Evolutionary conservation across 352 stramenopile genomes (phyloP).

Genomic region (Peronospora farinosa): DNA sequence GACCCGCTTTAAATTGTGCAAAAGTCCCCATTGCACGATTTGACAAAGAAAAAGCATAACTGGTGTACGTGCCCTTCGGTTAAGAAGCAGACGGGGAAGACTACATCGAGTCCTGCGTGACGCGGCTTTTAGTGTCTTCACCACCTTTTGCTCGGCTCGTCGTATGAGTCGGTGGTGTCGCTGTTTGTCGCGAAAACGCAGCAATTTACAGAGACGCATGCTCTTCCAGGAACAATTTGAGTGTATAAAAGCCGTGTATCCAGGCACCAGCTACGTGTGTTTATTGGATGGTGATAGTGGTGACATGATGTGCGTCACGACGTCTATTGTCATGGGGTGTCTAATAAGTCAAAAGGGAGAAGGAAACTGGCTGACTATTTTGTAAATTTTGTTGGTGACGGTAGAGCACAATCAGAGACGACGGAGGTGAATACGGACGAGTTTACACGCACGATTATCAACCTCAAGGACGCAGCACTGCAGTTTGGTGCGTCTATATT

Average conservation of each 20-base stretch:
- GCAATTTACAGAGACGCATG: slow-evolving; percentile 42
- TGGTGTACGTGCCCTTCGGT: not conserved
- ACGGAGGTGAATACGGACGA: slow-evolving; percentile 67
- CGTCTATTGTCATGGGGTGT: too few relatives aligned
- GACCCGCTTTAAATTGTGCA: slow-evolving; percentile 4
- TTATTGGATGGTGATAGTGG: slow-evolving; percentile 66
- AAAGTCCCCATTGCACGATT: slow-evolving; percentile 20
- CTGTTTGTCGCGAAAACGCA: slow-evolving; percentile 62
- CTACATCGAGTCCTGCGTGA: slow-evolving; percentile 20
- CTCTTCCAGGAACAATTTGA: slow-evolving; percentile 75
- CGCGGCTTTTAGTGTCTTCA: slow-evolving; percentile 11
- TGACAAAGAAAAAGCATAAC: slow-evolving; percentile 17
- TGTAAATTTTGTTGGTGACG: not conserved
- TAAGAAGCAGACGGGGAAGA: slow-evolving; percentile 25
- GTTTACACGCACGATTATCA: slow-evolving; percentile 70
- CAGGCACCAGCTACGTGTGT: slow-evolving; percentile 76
- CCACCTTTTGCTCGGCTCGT: slow-evolving; percentile 1
- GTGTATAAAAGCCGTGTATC: slow-evolving; percentile 62
- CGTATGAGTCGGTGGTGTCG: slow-evolving; percentile 62
- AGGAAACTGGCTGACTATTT: not conserved
- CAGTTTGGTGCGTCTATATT: slow-evolving; percentile 59
- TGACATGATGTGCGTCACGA: slow-evolving; percentile 67
- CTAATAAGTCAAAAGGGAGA: too few relatives aligned
- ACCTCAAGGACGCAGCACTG: slow-evolving; percentile 67
- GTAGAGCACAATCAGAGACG: slow-evolving; percentile 64